phyloP scores from a whole-genome alignment of 345 rosid species.

The Salix dunnii region DNA sequence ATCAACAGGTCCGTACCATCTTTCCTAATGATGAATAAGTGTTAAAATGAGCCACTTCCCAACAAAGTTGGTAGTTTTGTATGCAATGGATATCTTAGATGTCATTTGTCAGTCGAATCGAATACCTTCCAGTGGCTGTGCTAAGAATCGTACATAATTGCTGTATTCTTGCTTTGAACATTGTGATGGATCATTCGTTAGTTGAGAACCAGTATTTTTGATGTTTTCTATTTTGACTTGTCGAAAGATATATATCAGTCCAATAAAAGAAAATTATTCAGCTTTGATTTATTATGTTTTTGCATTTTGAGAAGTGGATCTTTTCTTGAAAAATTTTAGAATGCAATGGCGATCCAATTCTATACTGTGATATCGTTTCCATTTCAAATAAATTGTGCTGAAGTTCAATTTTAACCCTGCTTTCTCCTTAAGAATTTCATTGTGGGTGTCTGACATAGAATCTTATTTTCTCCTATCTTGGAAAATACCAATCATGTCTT shows the following conservation, averaged over 20 bases:
- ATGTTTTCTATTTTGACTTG: not conserved
- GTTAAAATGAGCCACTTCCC: not conserved
- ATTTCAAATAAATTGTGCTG: not conserved
- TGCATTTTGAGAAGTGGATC: not conserved
- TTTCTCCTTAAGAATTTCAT: not conserved
- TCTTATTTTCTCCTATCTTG: not conserved
- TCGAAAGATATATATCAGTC: not conserved
- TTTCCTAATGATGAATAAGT: not conserved
- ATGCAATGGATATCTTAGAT: not conserved
- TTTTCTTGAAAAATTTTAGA: not conserved
- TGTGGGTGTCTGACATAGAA: not conserved
- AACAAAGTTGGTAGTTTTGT: not conserved
- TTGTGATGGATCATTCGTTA: not conserved
- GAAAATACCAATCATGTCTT: not conserved
- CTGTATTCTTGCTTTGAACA: conserved; percentile 1
- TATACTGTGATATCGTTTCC: not conserved
- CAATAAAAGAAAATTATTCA: not conserved
- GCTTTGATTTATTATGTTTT: not conserved
- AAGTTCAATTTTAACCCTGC: not conserved
- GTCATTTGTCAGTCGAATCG: not conserved
- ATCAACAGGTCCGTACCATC: conserved; percentile 62
- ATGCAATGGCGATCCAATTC: not conserved
- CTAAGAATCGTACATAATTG: not conserved
- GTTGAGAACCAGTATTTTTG: not conserved
- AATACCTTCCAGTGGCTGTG: not conserved